Evolutionary conservation across 441 rosid genomes (phyloP).

Genomic region (Codiaeum variegatum): DNA sequence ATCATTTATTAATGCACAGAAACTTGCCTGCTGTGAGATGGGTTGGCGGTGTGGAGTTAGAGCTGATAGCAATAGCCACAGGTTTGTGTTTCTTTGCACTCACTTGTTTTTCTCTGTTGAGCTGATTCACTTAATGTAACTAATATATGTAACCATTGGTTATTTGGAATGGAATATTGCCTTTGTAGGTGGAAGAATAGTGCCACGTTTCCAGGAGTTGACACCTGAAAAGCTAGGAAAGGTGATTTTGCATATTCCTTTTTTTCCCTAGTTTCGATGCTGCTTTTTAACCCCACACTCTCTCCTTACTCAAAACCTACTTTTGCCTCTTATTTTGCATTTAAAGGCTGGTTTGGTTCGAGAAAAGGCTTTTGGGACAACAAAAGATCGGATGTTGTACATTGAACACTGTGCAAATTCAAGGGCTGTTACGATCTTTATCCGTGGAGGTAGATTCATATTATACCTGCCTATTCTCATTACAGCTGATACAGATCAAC

Average conservation of each 20-base stretch:
- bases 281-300: not conserved
- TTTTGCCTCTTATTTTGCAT: not conserved
- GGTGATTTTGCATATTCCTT: conserved; percentile 33
- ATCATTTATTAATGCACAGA: conserved; percentile 90
- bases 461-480: conserved; percentile 5
- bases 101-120: not conserved
- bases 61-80: conserved; percentile 92
- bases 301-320: not conserved
- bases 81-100: conserved; percentile 35
- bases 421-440: conserved; percentile 91
- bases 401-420: conserved; percentile 97
- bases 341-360: conserved; percentile 91
- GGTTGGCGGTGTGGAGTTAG: conserved; percentile 98
- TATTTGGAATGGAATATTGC: conserved; percentile 12
- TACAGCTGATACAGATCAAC: not conserved
- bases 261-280: not conserved
- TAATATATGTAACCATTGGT: not conserved
- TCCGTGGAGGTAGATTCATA: conserved; percentile 78
- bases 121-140: not conserved
- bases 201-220: conserved; percentile 97
- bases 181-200: conserved; percentile 87
- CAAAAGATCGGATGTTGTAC: conserved; percentile 94
- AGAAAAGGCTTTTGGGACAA: conserved; percentile 92
- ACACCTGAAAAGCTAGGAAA: conserved; percentile 90
- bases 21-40: conserved; percentile 97